Evolutionary conservation across 179 eudicot species (phyloP), one percentile per base, ranked within the genome.

Genomic region (Vitellaria paradoxa): DNA sequence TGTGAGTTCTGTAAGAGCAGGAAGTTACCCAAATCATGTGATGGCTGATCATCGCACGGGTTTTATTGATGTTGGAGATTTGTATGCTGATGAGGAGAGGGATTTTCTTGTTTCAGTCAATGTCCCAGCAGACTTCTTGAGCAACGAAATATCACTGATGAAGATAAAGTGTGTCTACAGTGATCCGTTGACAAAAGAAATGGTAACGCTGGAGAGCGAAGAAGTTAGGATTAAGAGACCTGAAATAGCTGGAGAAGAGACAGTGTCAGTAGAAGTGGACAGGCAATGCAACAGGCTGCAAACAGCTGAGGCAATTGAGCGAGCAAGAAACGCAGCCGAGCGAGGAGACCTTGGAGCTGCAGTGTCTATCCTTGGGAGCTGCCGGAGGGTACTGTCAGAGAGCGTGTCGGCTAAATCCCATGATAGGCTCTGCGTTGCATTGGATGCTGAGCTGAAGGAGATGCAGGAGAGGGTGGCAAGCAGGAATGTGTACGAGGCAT

Each of bases 21-120:
- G 97, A 18, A 91, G 92, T 60, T 92, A 92, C 68, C 77, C 85
- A 3, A 88, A 81, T 73, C 84, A 69, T 15, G 24, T 88, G 55
- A 55, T 49, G 73, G 76, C 71, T 9, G 85, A 90, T 77, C 80
- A 85, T 30, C 85, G 83, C 12, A 60, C 72, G 9, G 98, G 95
- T 24, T 75, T 46, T 10, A 85, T 92, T 46, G 85, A 89, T 13
- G 87, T 91, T 5, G 97, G 98, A 26, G 93, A 92, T 83, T 63
- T 94, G 46, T 94, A 94, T 74, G 98, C 98, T 1, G 98, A 92
- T 53, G 97, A 94, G 80, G 98, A 92, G 77, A 86, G 93, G 65
- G 91, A 92, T 78, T 91, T 94, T 77, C 90, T 94, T 37, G 84
- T 92, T 46, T 82, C 80, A 3, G 26, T 93, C 21, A 88, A 86